These are phyloP conservation scores for Tylopilus cervinicoccineus DNA, from an alignment of 768 basidiomycete genomes.

Conservation along the genomic window DNA sequence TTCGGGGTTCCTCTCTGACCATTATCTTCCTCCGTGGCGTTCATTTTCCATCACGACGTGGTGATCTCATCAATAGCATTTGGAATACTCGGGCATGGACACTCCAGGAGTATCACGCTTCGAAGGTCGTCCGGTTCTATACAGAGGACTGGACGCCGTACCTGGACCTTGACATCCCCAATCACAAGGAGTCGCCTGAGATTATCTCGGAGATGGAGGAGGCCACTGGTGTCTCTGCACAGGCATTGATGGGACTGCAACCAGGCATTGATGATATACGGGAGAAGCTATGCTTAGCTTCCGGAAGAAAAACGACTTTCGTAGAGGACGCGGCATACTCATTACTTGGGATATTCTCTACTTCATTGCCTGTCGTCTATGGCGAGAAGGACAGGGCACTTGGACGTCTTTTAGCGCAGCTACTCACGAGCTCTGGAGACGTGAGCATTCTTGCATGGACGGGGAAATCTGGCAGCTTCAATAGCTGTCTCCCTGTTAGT, in stretches of 20 bases:
- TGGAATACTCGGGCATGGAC: conserved; percentile 1
- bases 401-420: not conserved
- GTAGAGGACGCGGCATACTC: not conserved
- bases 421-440: not conserved
- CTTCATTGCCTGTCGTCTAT: not conserved
- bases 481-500: not conserved
- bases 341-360: no score
- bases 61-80: not conserved
- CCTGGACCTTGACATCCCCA: not conserved
- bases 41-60: not conserved
- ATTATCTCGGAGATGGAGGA: not conserved
- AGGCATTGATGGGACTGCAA: not conserved
- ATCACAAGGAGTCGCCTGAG: not conserved
- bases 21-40: not conserved
- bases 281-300: not conserved
- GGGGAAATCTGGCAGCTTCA: not conserved
- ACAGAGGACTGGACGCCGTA: not conserved
- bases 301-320: not conserved
- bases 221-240: not conserved
- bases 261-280: not conserved
- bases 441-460: no score
- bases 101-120: not conserved
- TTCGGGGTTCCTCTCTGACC: not conserved
- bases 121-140: not conserved
- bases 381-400: not conserved